phyloP scores from a whole-genome alignment of 306 rosid species.

The Crataegus laevigata region DNA sequence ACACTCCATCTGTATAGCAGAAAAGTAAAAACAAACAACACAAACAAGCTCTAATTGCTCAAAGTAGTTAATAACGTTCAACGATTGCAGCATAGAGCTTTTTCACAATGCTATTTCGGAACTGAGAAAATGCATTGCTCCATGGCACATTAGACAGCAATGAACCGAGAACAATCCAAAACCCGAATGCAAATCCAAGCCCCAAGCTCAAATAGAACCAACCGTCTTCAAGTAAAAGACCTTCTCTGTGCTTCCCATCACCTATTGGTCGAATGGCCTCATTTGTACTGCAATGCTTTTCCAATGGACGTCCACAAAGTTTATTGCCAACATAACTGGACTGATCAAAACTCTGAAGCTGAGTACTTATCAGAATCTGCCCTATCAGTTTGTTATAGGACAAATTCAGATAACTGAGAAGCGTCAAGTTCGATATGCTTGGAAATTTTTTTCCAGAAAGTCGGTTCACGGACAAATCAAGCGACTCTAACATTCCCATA shows the following conservation, averaged over 20 bases:
- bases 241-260: background rate
- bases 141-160: background rate
- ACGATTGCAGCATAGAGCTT: no score
- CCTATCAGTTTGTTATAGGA: conserved; percentile 2
- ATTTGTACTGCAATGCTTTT: background rate
- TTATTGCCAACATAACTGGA: background rate
- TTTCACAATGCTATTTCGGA: background rate
- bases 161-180: background rate
- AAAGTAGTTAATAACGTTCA: no score
- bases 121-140: background rate
- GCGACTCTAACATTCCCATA: background rate
- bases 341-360: background rate
- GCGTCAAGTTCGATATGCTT: background rate
- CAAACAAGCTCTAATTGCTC: no score
- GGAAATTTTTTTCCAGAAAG: background rate
- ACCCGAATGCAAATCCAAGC: background rate
- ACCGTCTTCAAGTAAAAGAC: background rate
- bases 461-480: conserved; percentile 3
- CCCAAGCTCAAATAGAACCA: conserved; percentile 1
- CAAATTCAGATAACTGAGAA: background rate
- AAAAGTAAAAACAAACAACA: no score
- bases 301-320: background rate
- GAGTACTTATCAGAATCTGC: background rate
- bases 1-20: no score
- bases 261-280: no score